Base-by-base conservation (phyloP, 176 grass and related monocot species). In the Chrysopogon serrulatus region DNA sequence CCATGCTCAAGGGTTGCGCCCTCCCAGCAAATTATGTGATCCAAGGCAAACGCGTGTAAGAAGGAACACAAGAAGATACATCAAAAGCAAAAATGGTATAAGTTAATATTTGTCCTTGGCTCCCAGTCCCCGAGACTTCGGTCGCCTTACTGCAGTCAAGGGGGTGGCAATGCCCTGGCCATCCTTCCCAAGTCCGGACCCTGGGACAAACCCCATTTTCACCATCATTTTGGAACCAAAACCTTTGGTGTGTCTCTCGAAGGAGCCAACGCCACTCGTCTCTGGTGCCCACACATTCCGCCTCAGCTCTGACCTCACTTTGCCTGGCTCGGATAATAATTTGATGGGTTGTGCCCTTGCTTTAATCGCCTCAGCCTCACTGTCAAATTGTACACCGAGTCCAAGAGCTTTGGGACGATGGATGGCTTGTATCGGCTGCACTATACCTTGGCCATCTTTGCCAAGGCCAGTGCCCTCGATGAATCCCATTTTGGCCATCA, bases 401-500 rank as follows among this genome's bases (percentile, higher is more conserved):
- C 96, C 96, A 32, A 98, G 87, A 73, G 96, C 93, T 93, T 95
- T 98, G 26, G 96, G 96, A 24, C 93, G 84, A 47, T 95, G 84
- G 51, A 93, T 79, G 3, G 87, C 84, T 88, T 95, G 82, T 57
- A 98, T 92, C 9, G 96, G 91, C 70, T 90, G 92, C 79, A 88
- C 63, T 68, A 95, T 98, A 60, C 93, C 96, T 71, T 98, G 92
- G 68, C 96, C 79, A 49, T 95, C 87, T 84, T 98, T 98, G 60
- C 96, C 96, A 73, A 98, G 80, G 34, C 96, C 92, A 21, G 39
- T 33, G 60, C 96, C 96, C 51, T 95, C 96, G 0, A 98, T 73
- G 26, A 98, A 95, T 66, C 96, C 96, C 96, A 98, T 95, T 79
- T 98, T 98, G 8, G 91, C 93, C 92, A 98, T 91, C 96, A 98